Evolutionary conservation across 345 rosid genomes (phyloP).

Genomic region (Eucalyptus lansdowneana): DNA sequence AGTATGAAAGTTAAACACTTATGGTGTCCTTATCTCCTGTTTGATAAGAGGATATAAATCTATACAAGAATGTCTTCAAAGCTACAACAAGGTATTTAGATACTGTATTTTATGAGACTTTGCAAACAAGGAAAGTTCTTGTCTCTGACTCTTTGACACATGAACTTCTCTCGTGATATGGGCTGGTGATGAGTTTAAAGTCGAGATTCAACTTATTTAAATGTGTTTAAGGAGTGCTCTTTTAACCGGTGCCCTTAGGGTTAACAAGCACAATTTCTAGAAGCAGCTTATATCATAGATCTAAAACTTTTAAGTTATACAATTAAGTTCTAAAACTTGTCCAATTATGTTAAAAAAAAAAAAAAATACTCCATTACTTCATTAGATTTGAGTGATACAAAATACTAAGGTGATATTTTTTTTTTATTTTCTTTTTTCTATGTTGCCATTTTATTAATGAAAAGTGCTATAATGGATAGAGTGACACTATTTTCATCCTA

Average conservation of each 20-base stretch:
- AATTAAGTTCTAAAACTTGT: neutral
- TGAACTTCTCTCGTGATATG: no score
- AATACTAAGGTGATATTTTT: rapidly evolving
- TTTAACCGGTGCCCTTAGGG: neutral
- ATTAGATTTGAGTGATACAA: neutral
- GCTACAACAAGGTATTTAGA: neutral
- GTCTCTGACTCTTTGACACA: neutral
- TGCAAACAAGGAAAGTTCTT: neutral
- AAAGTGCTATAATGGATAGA: neutral
- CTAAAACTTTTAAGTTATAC: no score
- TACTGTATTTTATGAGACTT: neutral
- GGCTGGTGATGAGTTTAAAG: neutral
- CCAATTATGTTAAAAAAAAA: rapidly evolving
- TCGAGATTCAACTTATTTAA: neutral
- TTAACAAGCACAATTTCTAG: neutral
- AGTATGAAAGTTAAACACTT: neutral
- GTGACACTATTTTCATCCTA: neutral
- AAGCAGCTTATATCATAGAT: neutral
- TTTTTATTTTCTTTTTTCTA: rapidly evolving
- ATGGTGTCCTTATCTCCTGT: rapidly evolving
- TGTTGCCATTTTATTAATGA: neutral
- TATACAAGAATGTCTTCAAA: neutral
- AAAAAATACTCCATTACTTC: neutral
- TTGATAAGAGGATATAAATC: neutral
- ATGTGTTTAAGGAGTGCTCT: neutral